Conservation (phyloP, 345 rosid species). For the Syzygium jambos region DNA sequence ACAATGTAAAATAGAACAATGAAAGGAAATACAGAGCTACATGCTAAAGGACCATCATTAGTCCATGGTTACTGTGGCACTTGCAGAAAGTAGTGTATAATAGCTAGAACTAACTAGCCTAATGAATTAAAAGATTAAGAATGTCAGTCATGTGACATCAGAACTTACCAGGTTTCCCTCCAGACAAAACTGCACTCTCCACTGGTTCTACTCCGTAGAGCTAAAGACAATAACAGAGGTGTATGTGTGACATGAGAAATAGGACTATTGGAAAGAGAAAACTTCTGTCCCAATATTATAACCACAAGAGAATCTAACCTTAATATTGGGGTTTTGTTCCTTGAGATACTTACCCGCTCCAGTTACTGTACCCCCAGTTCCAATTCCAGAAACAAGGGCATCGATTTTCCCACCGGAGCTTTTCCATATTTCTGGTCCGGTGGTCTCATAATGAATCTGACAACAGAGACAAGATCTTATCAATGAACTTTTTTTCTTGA, state of each 20-base stretch:
- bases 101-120: not conserved
- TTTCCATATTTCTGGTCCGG: constrained; percentile 63
- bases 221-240: constrained; percentile 11
- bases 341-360: constrained; percentile 52
- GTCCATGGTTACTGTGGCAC: not conserved
- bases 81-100: not conserved
- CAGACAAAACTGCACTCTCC: constrained; percentile 47
- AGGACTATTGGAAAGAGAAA: not conserved
- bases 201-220: constrained; percentile 47
- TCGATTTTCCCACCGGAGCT: constrained; percentile 51
- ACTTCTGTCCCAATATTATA: not conserved
- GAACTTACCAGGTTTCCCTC: constrained; percentile 45
- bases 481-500: not conserved
- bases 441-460: constrained; percentile 60
- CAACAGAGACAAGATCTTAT: not conserved
- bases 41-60: not conserved
- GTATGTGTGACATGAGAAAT: not conserved
- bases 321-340: constrained; percentile 56
- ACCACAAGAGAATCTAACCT: constrained; percentile 25
- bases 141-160: not conserved
- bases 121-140: not conserved
- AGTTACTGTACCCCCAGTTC: constrained; percentile 60
- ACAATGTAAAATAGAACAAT: too few species aligned
- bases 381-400: constrained; percentile 53
- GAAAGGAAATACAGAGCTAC: not conserved